These are phyloP conservation scores for Penstemon barbatus DNA, from an alignment of 257 asterid genomes.

Conservation along the genomic window DNA sequence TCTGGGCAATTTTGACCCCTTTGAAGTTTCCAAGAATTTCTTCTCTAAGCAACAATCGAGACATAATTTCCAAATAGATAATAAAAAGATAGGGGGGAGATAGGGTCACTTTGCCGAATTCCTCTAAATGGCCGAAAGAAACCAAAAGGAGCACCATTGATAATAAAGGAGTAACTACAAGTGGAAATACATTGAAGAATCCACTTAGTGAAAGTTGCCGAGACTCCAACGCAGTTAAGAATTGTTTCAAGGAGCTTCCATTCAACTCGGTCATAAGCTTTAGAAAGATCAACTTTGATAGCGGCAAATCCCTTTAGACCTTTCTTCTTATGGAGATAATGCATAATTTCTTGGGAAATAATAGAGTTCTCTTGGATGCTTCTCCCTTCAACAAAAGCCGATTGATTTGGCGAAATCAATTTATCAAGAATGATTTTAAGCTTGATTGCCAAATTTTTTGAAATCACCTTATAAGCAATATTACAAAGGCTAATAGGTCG, in stretches of 20 bases:
- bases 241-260: not conserved
- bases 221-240: not conserved
- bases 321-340: not conserved
- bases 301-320: not conserved
- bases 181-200: not conserved
- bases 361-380: not conserved
- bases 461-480: not conserved
- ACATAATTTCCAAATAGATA: too few relatives aligned
- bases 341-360: not conserved
- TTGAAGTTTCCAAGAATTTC: too few relatives aligned
- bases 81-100: not conserved
- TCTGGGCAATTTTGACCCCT: too few relatives aligned
- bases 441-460: not conserved
- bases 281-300: not conserved
- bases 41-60: too few relatives aligned
- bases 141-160: not conserved
- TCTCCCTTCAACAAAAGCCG: not conserved
- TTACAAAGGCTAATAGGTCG: not conserved
- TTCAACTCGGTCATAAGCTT: not conserved
- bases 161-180: not conserved
- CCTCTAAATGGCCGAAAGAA: not conserved
- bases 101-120: not conserved
- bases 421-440: not conserved
- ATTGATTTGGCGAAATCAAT: not conserved
- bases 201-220: not conserved